These are phyloP conservation scores for Bisporella sp. DNA, from an alignment of 2,329 filamentous ascomycete species.

Conservation along the genomic window DNA sequence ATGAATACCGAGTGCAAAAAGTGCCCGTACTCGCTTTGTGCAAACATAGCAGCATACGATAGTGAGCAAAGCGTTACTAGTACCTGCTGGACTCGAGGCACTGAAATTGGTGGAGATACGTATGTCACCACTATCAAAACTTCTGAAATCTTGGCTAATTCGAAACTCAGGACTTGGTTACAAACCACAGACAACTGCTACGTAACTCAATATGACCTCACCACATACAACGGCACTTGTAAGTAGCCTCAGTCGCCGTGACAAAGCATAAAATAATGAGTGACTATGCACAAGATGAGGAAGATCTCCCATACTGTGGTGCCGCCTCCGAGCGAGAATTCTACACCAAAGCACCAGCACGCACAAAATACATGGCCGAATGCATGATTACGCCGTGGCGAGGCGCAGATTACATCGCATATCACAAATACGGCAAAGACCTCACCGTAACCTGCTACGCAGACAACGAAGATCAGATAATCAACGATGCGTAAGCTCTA, in stretches of 20 bases:
- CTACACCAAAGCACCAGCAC: no score
- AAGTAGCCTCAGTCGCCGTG: constrained; percentile 14
- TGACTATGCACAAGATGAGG: neutral
- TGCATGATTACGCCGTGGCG: no score
- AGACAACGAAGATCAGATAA: no score
- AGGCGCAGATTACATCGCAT: no score
- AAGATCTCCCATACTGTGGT: neutral
- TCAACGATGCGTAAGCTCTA: no score
- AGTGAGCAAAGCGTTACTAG: constrained; percentile 7
- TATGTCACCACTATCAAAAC: constrained; percentile 1
- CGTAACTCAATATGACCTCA: constrained; percentile 15
- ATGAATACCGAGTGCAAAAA: constrained; percentile 18
- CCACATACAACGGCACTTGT: constrained; percentile 14
- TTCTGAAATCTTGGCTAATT: neutral
- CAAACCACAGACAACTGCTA: constrained; percentile 16
- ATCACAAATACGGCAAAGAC: no score
- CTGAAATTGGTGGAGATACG: constrained; percentile 13
- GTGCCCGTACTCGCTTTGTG: constrained; percentile 17
- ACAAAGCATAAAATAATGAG: neutral
- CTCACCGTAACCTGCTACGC: no score
- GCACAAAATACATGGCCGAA: no score
- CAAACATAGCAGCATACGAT: constrained; percentile 12
- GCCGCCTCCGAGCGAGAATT: no score
- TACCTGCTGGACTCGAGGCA: constrained; percentile 16
- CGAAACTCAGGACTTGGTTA: constrained; percentile 16